Percentiles rank a stretch among this genome's conserved stretches.
These are phyloP conservation scores for Diversispora epigaea DNA, from an alignment of 192 early-diverging fungal genomes.

Conservation along the genomic window DNA sequence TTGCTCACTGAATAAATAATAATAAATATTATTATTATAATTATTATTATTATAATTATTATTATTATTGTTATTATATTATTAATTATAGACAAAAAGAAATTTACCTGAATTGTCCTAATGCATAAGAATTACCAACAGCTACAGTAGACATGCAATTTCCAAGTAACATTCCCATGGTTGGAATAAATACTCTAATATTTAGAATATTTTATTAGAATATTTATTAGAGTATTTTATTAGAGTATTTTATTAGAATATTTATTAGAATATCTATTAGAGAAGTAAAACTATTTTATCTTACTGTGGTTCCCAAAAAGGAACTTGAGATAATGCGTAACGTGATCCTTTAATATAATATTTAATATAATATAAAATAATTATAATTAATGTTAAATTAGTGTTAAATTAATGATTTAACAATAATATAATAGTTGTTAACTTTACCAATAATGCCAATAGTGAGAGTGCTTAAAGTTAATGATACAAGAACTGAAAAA, in stretches of 20 bases:
- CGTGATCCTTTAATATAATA: constrained; percentile 45
- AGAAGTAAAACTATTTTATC: no score
- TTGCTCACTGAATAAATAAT: constrained; percentile 39
- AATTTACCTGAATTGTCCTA: constrained; percentile 60
- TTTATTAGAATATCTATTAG: no score
- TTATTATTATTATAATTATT: no score
- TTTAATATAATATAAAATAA: background rate
- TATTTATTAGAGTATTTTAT: no score
- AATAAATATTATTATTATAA: background rate
- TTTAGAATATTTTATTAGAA: no score
- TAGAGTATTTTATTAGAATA: no score
- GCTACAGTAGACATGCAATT: constrained; percentile 75
- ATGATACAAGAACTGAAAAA: constrained; percentile 46
- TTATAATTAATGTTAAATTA: background rate
- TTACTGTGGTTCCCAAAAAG: constrained; percentile 62
- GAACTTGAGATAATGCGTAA: constrained; percentile 67
- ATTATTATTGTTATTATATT: no score
- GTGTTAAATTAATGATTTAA: background rate
- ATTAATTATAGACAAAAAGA: no score
- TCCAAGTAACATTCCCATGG: constrained; percentile 85
- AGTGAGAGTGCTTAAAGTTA: constrained; percentile 53
- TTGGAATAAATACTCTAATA: constrained; percentile 73
- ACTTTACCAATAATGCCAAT: constrained; percentile 54
- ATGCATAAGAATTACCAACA: constrained; percentile 59
- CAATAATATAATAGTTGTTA: background rate